Base-by-base conservation (phyloP, 2,329 filamentous ascomycete genomes). In the Talaromyces verruculosus region DNA sequence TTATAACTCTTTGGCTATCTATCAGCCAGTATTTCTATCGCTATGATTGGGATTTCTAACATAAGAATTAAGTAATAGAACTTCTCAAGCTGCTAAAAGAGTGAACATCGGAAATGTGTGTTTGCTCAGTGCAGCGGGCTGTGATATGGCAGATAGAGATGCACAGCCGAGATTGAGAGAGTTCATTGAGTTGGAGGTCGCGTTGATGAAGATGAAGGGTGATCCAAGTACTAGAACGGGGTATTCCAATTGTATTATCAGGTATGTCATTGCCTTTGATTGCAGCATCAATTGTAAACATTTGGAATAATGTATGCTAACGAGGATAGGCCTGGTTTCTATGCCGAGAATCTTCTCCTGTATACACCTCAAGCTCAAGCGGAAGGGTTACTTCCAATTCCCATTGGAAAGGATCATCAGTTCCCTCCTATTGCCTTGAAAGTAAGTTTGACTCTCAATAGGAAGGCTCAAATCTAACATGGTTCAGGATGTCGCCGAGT, bases 281-380 rank as follows among this genome's bases (percentile, higher is more conserved):
- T 28, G 22, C 6, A 17, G 5, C 3, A 25, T 30, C 1, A 3
- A 22, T 51, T 28, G 11, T 5, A 28, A 28, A 28, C 1, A 28
- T 30, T 10, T 28, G 13, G 15, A 3, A 7, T 8, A 25, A 3
- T 1, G 33, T 25, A 39, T 37, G 11, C 30, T 37, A 8, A 57
- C 33, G n/a, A 57, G 30, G 2, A 22, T 55, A 83, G 81, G 4
- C 80, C 82, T 17, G 82, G 82, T 2, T 84, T 84, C 68, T 84
- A 84, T 67, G 81, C 82, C 2, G 82, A 84, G 72, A 85, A 84
- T 63, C 72, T 84, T n/a, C 75, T 85, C 1, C 69, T 81, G 1
- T 84, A 84, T 68, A 75, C 80, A 2, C 77, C 77, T 1, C 81
- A 84, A 68, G 81, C 80, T 8, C 74, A 82, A 65, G 72, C 78